Conservation (phyloP, 257 asterid genomes). For the Nicotiana tabacum region DNA sequence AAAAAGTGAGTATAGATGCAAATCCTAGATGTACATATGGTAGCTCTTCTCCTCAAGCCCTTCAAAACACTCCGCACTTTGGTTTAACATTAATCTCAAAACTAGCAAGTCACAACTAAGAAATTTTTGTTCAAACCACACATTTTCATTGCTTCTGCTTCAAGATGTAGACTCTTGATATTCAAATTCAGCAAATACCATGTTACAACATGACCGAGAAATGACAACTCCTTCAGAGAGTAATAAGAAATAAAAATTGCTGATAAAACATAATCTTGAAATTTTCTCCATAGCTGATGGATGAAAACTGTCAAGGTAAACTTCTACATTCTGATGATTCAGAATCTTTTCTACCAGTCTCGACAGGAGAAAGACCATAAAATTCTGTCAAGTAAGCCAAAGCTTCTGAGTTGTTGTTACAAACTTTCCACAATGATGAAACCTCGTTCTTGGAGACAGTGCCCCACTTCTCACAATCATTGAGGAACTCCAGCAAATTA, state of each 20-base stretch:
- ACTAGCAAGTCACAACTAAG: too few relatives aligned
- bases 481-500: conserved; percentile 69
- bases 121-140: too few relatives aligned
- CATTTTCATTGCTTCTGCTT: too few relatives aligned
- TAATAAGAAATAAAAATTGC: too few relatives aligned
- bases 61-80: not conserved
- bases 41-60: not conserved
- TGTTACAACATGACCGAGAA: too few relatives aligned
- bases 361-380: conserved; percentile 28
- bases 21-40: not conserved
- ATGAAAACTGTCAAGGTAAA: not conserved
- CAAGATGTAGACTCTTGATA: too few relatives aligned
- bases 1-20: too few relatives aligned
- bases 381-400: conserved; percentile 55
- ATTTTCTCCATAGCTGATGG: too few relatives aligned
- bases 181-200: too few relatives aligned
- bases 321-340: not conserved
- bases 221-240: too few relatives aligned
- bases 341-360: not conserved
- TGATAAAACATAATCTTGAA: too few relatives aligned
- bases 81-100: too few relatives aligned
- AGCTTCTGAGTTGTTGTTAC: conserved; percentile 70
- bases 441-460: conserved; percentile 66
- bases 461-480: conserved; percentile 71
- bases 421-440: conserved; percentile 70